phyloP scores from a whole-genome alignment of 768 basidiomycete species.

The Panaeolus cyanescens region DNA sequence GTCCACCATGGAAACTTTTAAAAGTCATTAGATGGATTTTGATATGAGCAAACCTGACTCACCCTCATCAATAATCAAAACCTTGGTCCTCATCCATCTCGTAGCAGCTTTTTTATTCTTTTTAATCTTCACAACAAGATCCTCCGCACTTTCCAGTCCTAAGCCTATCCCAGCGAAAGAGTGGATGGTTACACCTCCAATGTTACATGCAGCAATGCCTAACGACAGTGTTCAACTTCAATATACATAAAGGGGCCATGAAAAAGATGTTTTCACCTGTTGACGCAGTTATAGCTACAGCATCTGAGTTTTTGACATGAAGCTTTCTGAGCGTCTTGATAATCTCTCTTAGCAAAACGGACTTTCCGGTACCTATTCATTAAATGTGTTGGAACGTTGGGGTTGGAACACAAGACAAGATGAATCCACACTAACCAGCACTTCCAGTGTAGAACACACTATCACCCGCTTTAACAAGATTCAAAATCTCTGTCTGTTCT shows the following conservation, averaged over 20 bases:
- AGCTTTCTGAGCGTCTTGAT: constrained; percentile 71
- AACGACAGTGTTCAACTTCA: neutral
- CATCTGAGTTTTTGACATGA: constrained; percentile 56
- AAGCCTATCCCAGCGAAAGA: constrained; percentile 95
- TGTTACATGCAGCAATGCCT: constrained; percentile 97
- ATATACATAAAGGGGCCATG: neutral
- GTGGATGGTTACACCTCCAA: constrained; percentile 94
- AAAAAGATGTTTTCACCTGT: constrained; percentile 56
- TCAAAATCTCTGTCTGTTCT: constrained; percentile 85
- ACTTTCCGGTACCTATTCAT: constrained; percentile 96
- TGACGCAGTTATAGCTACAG: constrained; percentile 92
- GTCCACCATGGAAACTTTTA: constrained; percentile 96
- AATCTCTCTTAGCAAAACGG: constrained; percentile 90
- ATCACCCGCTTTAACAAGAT: constrained; percentile 68
- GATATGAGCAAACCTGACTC: constrained; percentile 9
- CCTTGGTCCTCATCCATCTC: constrained; percentile 84
- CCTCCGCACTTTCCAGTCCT: constrained; percentile 64
- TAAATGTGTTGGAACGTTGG: neutral
- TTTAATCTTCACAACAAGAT: constrained; percentile 64
- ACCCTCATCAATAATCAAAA: constrained; percentile 86
- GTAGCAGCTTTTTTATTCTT: constrained; percentile 83
- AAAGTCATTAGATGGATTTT: constrained; percentile 1
- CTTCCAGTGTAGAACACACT: constrained; percentile 97
- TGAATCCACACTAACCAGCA: constrained; percentile 77
- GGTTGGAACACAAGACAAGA: neutral